Percentiles rank a stretch among this genome's conserved stretches.
Conservation (phyloP, 805 yeast species). For the Teunomyces panamensis region DNA sequence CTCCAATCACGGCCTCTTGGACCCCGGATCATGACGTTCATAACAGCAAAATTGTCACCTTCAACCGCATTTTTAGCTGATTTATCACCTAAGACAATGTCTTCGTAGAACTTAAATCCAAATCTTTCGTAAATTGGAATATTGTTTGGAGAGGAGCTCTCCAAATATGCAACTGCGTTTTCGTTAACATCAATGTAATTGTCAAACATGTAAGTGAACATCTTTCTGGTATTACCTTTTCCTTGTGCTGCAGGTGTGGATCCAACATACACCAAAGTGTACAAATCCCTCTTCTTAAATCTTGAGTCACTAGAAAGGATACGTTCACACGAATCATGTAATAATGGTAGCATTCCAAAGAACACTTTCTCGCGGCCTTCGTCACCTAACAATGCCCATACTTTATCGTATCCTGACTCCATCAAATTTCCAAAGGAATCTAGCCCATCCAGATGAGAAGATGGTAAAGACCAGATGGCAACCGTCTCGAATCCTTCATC, state of each 20-base stretch:
- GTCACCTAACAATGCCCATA: slow-evolving; percentile 48
- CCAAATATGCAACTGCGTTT: slow-evolving; percentile 45
- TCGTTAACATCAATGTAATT: slow-evolving; percentile 42
- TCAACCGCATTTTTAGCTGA: slow-evolving; percentile 21
- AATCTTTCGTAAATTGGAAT: slow-evolving; percentile 53
- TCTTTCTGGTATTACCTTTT: slow-evolving; percentile 51
- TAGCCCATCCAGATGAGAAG: slow-evolving; percentile 36
- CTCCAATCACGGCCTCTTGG: slow-evolving; percentile 35
- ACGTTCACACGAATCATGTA: slow-evolving; percentile 47
- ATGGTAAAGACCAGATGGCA: slow-evolving; percentile 52
- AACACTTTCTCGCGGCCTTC: slow-evolving; percentile 50
- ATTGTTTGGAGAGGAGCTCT: slow-evolving; percentile 40
- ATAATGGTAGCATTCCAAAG: slow-evolving; percentile 48
- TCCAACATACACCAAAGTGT: slow-evolving; percentile 47
- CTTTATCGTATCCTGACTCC: slow-evolving; percentile 50
- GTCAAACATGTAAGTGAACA: slow-evolving; percentile 48
- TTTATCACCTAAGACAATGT: slow-evolving; percentile 43
- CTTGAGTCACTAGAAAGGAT: slow-evolving; percentile 41
- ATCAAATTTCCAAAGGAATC: slow-evolving; percentile 47
- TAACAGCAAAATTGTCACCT: slow-evolving; percentile 39
- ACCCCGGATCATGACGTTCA: slow-evolving; percentile 45
- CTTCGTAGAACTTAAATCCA: slow-evolving; percentile 49
- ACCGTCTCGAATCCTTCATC: slow-evolving; percentile 48
- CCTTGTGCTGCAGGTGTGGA: slow-evolving; percentile 48
- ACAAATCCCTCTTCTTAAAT: slow-evolving; percentile 33